Evolutionary conservation across 2,329 filamentous ascomycete species (phyloP), one percentile per base, ranked within the genome.

Genomic region (Colletotrichum abscissum): DNA sequence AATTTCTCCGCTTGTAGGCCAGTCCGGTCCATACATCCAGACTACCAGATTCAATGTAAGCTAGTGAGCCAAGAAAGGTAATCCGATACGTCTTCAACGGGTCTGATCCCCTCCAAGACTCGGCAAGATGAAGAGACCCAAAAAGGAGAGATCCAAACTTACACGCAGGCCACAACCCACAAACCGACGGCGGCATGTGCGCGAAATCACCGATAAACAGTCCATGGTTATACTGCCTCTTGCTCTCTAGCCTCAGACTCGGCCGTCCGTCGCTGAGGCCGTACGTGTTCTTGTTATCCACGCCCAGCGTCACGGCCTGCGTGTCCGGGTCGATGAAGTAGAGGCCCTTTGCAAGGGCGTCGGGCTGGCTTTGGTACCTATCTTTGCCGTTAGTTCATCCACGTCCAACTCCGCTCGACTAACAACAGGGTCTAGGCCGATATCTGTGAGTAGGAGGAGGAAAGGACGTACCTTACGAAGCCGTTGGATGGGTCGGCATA

Each of bases 131-230:
- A 24, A 19, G n/a, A 19, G 1, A 26, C 33, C 49, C 22, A 24
- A 28, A 3, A 19, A 19, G 26, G 1, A 24, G n/a, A 4, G 12
- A 5, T 46, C 11, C 9, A 38, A 22, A 81, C 84, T 80, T 83
- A 91, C 88, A 94, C 81, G 92, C 91, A 67, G 93, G 93, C 93
- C 93, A 95, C 26, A 90, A 87, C 26, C 93, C 93, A 76, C 93
- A 95, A 63, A 89, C 85, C 2, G 91, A 90, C 1, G 86, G 87
- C 3, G 93, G 92, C 92, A 95, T 95, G 76, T 95, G 93, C 22
- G 86, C 85, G 64, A 95, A 88, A 79, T 95, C 93, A 26, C 92
- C 86, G 63, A 95, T 91, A 76, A 95, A 90, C 11, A 95, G 87
- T 1, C 92, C 93, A 76, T 91, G 86, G 35, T 86, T 89, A 80